Evolutionary conservation across 179 eudicot species (phyloP).

Genomic region (Corrigiola litoralis): DNA sequence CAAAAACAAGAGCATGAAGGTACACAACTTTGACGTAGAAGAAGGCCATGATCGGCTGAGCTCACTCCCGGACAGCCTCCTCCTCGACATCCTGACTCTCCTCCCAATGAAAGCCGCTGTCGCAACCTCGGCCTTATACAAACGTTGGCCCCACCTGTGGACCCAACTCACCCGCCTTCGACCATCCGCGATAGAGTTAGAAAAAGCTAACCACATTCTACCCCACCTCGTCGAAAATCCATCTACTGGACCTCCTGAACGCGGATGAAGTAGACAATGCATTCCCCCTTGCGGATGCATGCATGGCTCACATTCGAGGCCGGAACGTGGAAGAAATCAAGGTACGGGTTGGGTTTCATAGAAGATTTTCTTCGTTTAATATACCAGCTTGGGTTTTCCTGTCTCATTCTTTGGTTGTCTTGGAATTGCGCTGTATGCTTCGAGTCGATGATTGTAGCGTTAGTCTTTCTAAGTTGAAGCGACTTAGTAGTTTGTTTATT

Average conservation of each 20-base stretch:
- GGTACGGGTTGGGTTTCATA: background rate
- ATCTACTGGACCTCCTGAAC: background rate
- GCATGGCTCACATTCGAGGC: background rate
- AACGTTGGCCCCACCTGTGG: background rate
- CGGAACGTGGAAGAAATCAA: background rate
- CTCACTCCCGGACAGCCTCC: background rate
- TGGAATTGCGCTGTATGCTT: background rate
- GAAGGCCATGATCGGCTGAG: background rate
- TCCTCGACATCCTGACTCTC: background rate
- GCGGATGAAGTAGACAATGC: background rate
- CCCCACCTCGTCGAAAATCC: background rate
- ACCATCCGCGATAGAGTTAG: background rate
- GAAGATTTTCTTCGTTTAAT: background rate
- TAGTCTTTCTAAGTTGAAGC: background rate
- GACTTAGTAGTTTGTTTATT: background rate
- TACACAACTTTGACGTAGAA: too few species aligned
- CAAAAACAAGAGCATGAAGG: too few species aligned
- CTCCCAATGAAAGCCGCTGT: background rate
- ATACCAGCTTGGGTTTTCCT: background rate
- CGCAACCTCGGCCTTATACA: background rate
- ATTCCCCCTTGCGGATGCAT: background rate
- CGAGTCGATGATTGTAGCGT: background rate
- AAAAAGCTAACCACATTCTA: background rate
- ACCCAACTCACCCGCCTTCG: background rate
- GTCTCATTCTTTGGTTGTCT: background rate